Evolutionary conservation across 2,329 filamentous ascomycete genomes (phyloP).

Genomic region (Knufia fluminis): DNA sequence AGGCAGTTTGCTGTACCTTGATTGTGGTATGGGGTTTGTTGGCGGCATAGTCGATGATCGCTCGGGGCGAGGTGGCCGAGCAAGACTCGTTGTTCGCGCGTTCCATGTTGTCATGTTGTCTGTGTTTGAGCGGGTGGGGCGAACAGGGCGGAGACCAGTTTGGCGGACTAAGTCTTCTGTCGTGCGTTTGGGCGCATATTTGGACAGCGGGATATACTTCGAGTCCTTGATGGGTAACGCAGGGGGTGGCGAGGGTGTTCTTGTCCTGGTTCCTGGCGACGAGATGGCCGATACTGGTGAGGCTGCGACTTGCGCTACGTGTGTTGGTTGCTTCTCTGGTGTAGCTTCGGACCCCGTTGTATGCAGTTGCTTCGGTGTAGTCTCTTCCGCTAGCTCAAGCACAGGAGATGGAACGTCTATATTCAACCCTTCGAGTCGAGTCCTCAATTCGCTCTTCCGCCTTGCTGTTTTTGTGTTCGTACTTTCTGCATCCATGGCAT

Average conservation of each 20-base stretch:
- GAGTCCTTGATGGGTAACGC: constrained; percentile 20
- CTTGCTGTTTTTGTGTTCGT: not conserved
- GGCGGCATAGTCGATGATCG: constrained; percentile 14
- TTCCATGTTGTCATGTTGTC: not conserved
- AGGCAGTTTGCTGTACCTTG: not conserved
- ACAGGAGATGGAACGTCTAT: constrained; percentile 17
- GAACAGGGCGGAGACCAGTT: constrained; percentile 3
- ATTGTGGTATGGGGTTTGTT: constrained; percentile 2
- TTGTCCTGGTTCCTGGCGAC: not conserved
- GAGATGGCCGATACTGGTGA: not conserved
- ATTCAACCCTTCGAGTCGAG: constrained; percentile 1
- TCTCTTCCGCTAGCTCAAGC: constrained; percentile 16
- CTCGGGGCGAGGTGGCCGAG: not conserved
- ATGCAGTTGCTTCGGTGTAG: constrained; percentile 9
- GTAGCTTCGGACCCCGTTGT: not conserved
- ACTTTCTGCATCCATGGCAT: not conserved
- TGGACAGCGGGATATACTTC: constrained; percentile 22
- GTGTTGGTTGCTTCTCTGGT: not conserved
- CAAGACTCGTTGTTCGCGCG: not conserved
- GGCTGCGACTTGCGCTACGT: not conserved
- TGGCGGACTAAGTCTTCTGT: constrained; percentile 9
- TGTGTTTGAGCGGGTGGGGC: constrained; percentile 2
- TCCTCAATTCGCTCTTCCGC: not conserved
- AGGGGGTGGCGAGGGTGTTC: constrained; percentile 7
- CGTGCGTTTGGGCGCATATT: constrained; percentile 20